Conservation (phyloP, 257 asterid species). For the Sherardia arvensis region DNA sequence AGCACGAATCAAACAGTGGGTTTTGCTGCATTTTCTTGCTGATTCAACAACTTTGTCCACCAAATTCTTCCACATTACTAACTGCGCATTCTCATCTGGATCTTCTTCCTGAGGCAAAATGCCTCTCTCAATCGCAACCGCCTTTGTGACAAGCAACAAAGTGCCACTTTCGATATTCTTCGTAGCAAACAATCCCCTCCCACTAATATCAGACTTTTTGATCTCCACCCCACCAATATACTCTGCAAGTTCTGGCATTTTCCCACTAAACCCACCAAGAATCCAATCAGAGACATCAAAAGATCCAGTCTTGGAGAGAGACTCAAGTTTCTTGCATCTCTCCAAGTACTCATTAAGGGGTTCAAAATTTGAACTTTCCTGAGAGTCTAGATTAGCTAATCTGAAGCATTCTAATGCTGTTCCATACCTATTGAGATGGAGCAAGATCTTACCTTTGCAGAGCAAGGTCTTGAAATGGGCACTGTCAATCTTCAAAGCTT, state of each 20-base stretch:
- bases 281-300: slow-evolving; percentile 82
- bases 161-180: slow-evolving; percentile 36
- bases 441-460: slow-evolving; percentile 62
- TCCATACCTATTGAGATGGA: slow-evolving; percentile 39
- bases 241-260: slow-evolving; percentile 56
- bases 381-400: slow-evolving; percentile 39
- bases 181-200: slow-evolving; percentile 52
- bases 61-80: slow-evolving; percentile 75
- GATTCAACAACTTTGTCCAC: slow-evolving; percentile 45
- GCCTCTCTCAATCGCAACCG: slow-evolving; percentile 35
- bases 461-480: slow-evolving; percentile 73
- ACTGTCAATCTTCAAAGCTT: slow-evolving; percentile 44
- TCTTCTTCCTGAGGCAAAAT: slow-evolving; percentile 45
- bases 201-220: slow-evolving; percentile 55
- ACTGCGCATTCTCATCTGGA: slow-evolving; percentile 40
- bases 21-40: slow-evolving; percentile 25
- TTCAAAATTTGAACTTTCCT: slow-evolving; percentile 38
- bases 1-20: slow-evolving; percentile 28
- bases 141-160: slow-evolving; percentile 50
- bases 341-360: slow-evolving; percentile 32
- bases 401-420: slow-evolving; percentile 47
- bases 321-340: slow-evolving; percentile 54
- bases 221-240: slow-evolving; percentile 62
- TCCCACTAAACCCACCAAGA: slow-evolving; percentile 41
- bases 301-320: slow-evolving; percentile 51